Evolutionary conservation across 495 filamentous ascomycete genomes (phyloP).

Genomic region (Venustampulla echinocandica): DNA sequence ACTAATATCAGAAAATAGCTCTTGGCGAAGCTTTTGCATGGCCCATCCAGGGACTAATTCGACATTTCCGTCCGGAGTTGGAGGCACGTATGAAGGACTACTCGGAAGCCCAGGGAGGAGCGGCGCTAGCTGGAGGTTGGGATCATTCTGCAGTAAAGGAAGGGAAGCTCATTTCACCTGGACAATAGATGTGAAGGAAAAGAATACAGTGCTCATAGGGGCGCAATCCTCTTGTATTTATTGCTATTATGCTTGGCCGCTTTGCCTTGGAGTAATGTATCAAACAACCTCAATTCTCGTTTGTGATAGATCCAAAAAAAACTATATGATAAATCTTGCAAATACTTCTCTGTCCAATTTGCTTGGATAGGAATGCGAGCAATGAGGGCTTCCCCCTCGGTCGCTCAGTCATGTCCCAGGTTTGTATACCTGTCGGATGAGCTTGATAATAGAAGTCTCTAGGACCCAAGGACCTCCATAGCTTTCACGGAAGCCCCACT

Average conservation of each 20-base stretch:
- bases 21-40: slow-evolving; percentile 96
- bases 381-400: too few relatives aligned
- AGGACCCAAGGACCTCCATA: too few relatives aligned
- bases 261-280: slow-evolving; percentile 14
- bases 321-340: background rate
- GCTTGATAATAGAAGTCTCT: too few relatives aligned
- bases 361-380: too few relatives aligned
- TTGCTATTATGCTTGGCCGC: slow-evolving; percentile 11
- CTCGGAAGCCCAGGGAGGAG: slow-evolving; percentile 56
- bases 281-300: background rate
- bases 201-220: slow-evolving; percentile 20
- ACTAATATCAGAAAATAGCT: slow-evolving; percentile 36
- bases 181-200: slow-evolving; percentile 47
- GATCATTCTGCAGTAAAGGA: slow-evolving; percentile 61
- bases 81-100: slow-evolving; percentile 79
- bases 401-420: too few relatives aligned
- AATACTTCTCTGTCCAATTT: background rate
- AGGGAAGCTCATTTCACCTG: slow-evolving; percentile 80
- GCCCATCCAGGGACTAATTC: slow-evolving; percentile 95
- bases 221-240: slow-evolving; percentile 20
- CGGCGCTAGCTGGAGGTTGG: slow-evolving; percentile 83
- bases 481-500: too few relatives aligned
- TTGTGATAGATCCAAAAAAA: background rate
- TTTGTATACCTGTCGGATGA: too few relatives aligned
- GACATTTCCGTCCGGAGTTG: slow-evolving; percentile 92